A percentile compares a stretch with the other conserved stretches of the same genome.
phyloP scores from a whole-genome alignment of 1,284 basidiomycete genomes.

The Ustilago bromivora region DNA sequence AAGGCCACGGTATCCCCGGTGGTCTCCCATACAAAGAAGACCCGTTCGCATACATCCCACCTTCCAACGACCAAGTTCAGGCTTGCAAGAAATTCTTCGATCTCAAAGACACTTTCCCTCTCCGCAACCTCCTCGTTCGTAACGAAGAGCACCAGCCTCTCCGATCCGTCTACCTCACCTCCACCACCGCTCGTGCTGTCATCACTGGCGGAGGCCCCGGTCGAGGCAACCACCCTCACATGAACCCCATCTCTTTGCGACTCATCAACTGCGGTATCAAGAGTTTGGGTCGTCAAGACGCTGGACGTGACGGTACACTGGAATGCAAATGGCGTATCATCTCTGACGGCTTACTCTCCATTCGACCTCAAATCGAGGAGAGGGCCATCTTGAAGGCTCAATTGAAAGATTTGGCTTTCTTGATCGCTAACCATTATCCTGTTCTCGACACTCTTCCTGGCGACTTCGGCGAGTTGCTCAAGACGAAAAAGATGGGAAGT shows the following conservation, averaged over 20 bases:
- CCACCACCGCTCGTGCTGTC: conserved; percentile 80
- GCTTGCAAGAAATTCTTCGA: conserved; percentile 78
- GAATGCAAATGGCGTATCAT: conserved; percentile 79
- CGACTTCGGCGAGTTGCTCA: conserved; percentile 48
- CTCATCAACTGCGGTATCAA: conserved; percentile 93
- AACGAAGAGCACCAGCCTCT: conserved; percentile 82
- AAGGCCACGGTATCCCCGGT: conserved; percentile 56
- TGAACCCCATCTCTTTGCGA: conserved; percentile 82
- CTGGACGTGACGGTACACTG: conserved; percentile 69
- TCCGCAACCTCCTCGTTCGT: conserved; percentile 83
- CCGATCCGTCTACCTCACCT: conserved; percentile 89
- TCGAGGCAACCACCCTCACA: conserved; percentile 55
- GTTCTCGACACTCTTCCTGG: conserved; percentile 58
- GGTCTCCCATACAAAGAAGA: conserved; percentile 67
- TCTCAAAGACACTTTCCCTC: conserved; percentile 81
- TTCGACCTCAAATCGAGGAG: conserved; percentile 82
- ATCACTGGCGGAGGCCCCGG: conserved; percentile 78
- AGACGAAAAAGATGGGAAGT: conserved; percentile 60
- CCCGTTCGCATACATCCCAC: conserved; percentile 61
- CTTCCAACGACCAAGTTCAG: conserved; percentile 55
- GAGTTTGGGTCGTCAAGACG: conserved; percentile 75
- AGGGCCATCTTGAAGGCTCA: conserved; percentile 77
- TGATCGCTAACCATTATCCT: conserved; percentile 71
- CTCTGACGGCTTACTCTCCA: conserved; percentile 84
- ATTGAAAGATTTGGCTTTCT: conserved; percentile 75